phyloP scores from a whole-genome alignment of 2,329 filamentous ascomycete species.

The Cadophora sp. region DNA sequence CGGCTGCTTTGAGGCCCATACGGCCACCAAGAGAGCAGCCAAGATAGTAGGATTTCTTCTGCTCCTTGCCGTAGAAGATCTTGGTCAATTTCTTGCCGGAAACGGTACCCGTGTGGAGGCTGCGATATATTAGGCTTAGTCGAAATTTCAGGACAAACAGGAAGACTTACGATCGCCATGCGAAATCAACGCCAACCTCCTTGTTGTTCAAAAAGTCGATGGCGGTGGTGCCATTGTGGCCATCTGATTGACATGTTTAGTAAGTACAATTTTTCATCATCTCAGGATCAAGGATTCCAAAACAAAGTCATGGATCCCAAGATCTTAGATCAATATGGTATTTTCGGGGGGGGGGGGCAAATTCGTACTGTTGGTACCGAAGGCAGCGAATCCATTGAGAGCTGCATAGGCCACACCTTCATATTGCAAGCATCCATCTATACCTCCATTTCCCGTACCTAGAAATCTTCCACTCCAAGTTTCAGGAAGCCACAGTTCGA shows the following conservation, averaged over 20 bases:
- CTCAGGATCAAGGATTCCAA: not conserved
- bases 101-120: constrained; percentile 20
- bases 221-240: constrained; percentile 38
- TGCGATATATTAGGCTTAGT: constrained; percentile 12
- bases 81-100: constrained; percentile 35
- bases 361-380: constrained; percentile 34
- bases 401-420: constrained; percentile 34
- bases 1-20: constrained; percentile 49
- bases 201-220: constrained; percentile 32
- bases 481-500: constrained; percentile 43
- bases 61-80: constrained; percentile 44
- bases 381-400: constrained; percentile 37
- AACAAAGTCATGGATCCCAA: not conserved
- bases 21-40: constrained; percentile 51
- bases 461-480: constrained; percentile 51
- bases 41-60: constrained; percentile 47
- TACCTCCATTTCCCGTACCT: constrained; percentile 45
- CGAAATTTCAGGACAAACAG: not conserved
- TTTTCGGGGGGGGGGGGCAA: not conserved
- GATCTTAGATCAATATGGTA: not conserved
- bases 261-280: not conserved
- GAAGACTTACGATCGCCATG: constrained; percentile 30
- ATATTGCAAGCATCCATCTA: constrained; percentile 39
- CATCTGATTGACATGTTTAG: constrained; percentile 24
- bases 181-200: constrained; percentile 37